A percentile compares a stretch with the other conserved stretches of the same genome.
Evolutionary conservation across 2,329 filamentous ascomycete genomes (phyloP).

Genomic region (Pseudocercospora musae): DNA sequence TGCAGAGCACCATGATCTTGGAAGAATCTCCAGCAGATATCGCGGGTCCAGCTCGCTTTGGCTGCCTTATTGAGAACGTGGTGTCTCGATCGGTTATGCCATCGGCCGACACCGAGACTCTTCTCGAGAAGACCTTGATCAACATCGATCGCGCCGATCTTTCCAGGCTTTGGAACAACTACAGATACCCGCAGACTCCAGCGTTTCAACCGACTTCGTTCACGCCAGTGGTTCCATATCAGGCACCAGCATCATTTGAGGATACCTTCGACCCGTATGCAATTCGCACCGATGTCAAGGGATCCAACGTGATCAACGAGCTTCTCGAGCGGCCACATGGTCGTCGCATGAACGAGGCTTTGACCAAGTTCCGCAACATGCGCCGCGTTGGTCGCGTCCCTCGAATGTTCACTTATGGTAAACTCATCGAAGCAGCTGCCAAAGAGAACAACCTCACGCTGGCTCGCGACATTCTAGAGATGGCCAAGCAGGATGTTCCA

Average conservation of each 20-base stretch:
- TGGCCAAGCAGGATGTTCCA: slow-evolving; percentile 86
- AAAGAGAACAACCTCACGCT: slow-evolving; percentile 79
- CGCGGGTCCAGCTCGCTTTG: slow-evolving; percentile 58
- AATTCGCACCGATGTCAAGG: slow-evolving; percentile 86
- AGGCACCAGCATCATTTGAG: slow-evolving; percentile 59
- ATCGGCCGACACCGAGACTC: slow-evolving; percentile 53
- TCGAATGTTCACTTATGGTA: slow-evolving; percentile 93
- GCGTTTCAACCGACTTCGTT: slow-evolving; percentile 51
- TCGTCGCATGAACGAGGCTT: slow-evolving; percentile 69
- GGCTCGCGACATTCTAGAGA: slow-evolving; percentile 80
- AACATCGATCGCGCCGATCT: slow-evolving; percentile 51
- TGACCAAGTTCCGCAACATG: slow-evolving; percentile 86
- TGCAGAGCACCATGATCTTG: slow-evolving; percentile 54
- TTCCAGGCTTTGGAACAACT: slow-evolving; percentile 57
- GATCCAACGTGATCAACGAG: slow-evolving; percentile 85
- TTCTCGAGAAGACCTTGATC: slow-evolving; percentile 58
- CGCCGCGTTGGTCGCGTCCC: slow-evolving; percentile 87
- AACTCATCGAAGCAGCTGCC: slow-evolving; percentile 86
- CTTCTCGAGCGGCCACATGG: slow-evolving; percentile 78
- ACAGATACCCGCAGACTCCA: slow-evolving; percentile 49
- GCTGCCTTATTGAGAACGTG: slow-evolving; percentile 59
- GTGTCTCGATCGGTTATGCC: slow-evolving; percentile 52
- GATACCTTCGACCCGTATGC: slow-evolving; percentile 90
- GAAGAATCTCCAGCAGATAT: slow-evolving; percentile 49
- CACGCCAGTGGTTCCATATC: slow-evolving; percentile 44